phyloP scores from a whole-genome alignment of 2,329 filamentous ascomycete genomes.

The Microcyclosporella mali region DNA sequence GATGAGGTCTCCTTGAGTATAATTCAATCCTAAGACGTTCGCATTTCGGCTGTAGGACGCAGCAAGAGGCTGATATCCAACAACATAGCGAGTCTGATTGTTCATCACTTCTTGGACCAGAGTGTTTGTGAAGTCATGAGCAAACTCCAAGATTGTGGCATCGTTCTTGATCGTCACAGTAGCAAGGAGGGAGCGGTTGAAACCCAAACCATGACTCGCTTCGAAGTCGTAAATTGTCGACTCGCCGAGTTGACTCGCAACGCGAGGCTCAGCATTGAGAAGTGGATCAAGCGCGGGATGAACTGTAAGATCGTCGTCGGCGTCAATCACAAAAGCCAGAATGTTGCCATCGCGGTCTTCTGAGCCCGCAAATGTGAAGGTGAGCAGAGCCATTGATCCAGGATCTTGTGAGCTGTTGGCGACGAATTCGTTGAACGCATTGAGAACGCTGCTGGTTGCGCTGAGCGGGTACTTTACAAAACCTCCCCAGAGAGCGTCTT shows the following conservation, averaged over 20 bases:
- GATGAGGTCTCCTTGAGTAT: conserved; percentile 10
- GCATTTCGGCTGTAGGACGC: conserved; percentile 3
- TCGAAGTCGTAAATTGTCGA: too few species aligned
- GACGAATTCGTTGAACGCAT: conserved; percentile 3
- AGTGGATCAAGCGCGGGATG: neutral
- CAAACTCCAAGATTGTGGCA: neutral
- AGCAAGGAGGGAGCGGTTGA: conserved; percentile 2
- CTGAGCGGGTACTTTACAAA: conserved; percentile 2
- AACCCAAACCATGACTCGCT: too few species aligned
- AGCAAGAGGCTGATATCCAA: conserved; percentile 9
- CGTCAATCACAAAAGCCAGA: too few species aligned
- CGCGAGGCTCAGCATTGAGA: neutral
- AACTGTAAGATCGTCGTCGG: too few species aligned
- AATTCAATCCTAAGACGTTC: conserved; percentile 11
- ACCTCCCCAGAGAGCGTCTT: conserved; percentile 5
- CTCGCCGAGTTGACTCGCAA: neutral
- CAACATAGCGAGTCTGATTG: neutral
- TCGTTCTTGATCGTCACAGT: conserved; percentile 6
- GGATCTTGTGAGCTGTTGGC: conserved; percentile 1
- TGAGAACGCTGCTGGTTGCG: conserved; percentile 2
- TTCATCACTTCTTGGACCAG: conserved; percentile 2
- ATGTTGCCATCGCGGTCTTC: too few species aligned
- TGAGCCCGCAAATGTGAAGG: neutral
- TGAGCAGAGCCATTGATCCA: conserved; percentile 1
- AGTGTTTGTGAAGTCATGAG: conserved; percentile 4